A percentile compares a stretch with the other conserved stretches of the same genome.
Evolutionary conservation across 2,329 filamentous ascomycete species (phyloP).

Genomic region (Pezicula neosporulosa): DNA sequence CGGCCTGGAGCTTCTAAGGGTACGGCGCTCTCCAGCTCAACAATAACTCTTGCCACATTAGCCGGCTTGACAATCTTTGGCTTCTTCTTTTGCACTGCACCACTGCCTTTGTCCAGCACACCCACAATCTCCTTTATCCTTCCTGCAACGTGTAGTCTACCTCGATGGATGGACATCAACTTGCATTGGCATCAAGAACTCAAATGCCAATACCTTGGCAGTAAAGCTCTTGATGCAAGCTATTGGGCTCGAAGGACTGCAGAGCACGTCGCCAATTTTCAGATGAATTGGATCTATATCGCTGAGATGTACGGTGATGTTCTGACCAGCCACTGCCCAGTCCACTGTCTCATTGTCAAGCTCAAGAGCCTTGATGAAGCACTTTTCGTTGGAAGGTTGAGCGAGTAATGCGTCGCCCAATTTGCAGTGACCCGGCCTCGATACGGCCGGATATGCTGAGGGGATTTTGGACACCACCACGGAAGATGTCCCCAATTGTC

Average conservation of each 20-base stretch:
- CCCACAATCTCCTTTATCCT: slow-evolving; percentile 70
- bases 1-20: slow-evolving; percentile 78
- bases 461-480: slow-evolving; percentile 73
- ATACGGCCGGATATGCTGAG: slow-evolving; percentile 84
- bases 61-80: slow-evolving; percentile 81
- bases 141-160: slow-evolving; percentile 75
- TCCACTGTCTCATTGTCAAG: slow-evolving; percentile 70
- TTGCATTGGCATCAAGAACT: slow-evolving; percentile 82
- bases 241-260: slow-evolving; percentile 64
- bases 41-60: slow-evolving; percentile 69
- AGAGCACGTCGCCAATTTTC: slow-evolving; percentile 82
- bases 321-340: slow-evolving; percentile 92
- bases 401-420: slow-evolving; percentile 78
- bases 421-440: slow-evolving; percentile 78
- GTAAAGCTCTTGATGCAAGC: slow-evolving; percentile 70
- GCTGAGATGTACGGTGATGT: slow-evolving; percentile 76
- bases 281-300: slow-evolving; percentile 85
- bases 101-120: slow-evolving; percentile 74
- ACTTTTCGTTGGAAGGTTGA: slow-evolving; percentile 78
- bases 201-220: slow-evolving; percentile 83
- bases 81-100: slow-evolving; percentile 74
- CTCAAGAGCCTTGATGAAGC: slow-evolving; percentile 77
- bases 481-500: slow-evolving; percentile 84
- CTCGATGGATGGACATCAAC: slow-evolving; percentile 88
- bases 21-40: slow-evolving; percentile 70